These are phyloP conservation scores for Copromyces sp. DNA, from an alignment of 495 filamentous ascomycete genomes.

Conservation along the genomic window DNA sequence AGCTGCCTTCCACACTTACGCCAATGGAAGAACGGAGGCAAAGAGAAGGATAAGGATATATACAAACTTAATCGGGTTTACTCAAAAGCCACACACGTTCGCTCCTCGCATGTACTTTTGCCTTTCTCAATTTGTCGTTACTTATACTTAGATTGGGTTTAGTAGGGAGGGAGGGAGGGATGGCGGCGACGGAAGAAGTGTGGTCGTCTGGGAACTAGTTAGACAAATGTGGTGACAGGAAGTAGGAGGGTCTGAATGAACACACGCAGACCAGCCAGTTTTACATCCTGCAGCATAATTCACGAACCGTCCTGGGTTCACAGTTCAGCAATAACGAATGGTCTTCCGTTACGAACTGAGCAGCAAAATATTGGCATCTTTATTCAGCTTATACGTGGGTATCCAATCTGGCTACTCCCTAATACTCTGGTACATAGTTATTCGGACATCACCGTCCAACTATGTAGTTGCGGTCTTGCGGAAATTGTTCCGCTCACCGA, in stretches of 20 bases:
- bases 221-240: neutral
- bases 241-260: neutral
- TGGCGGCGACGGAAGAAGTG: neutral
- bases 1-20: neutral
- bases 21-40: neutral
- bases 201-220: neutral
- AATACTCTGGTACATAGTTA: no score
- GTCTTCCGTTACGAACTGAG: neutral
- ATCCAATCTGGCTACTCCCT: no score
- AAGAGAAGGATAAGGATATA: neutral
- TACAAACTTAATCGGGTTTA: neutral
- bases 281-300: neutral
- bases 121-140: neutral
- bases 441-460: neutral
- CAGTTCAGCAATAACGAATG: neutral
- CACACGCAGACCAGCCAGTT: neutral
- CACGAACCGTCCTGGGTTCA: neutral
- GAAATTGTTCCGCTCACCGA: neutral
- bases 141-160: neutral
- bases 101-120: neutral
- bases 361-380: no score
- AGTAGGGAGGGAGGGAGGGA: neutral
- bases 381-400: no score
- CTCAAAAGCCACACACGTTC: neutral
- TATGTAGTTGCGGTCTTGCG: neutral